phyloP scores from a whole-genome alignment of 495 filamentous ascomycete species.

The Podospora fimiseda region DNA sequence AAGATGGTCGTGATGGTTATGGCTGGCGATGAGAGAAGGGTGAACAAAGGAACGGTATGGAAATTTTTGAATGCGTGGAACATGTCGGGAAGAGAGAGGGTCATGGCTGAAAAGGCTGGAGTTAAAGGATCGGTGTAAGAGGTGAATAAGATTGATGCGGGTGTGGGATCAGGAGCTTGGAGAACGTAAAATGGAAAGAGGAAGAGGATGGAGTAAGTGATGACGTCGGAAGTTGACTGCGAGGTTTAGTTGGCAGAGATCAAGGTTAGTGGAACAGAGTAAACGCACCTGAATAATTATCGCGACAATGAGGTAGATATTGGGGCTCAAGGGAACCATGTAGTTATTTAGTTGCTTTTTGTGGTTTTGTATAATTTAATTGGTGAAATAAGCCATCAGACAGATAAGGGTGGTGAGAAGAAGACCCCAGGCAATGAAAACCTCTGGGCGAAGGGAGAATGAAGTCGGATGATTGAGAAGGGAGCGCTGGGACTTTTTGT shows the following conservation, averaged over 20 bases:
- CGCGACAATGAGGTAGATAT: conserved; percentile 5
- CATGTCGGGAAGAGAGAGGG: background rate
- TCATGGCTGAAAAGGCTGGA: background rate
- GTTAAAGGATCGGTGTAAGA: too few relatives aligned
- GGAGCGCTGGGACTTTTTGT: background rate
- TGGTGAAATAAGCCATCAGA: background rate
- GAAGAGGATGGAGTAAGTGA: conserved; percentile 1
- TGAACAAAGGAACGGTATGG: background rate
- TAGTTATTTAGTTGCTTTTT: conserved; percentile 2
- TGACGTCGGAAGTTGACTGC: conserved; percentile 6
- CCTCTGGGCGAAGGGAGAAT: conserved; percentile 2
- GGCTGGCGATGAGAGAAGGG: background rate
- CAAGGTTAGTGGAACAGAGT: too few relatives aligned
- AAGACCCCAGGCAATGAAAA: conserved; percentile 1
- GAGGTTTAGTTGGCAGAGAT: too few relatives aligned
- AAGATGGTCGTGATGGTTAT: background rate
- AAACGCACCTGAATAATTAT: too few relatives aligned
- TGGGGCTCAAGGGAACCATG: background rate
- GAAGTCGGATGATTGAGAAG: background rate
- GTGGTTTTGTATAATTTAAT: conserved; percentile 2
- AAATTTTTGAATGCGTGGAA: background rate
- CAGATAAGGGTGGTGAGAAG: background rate
- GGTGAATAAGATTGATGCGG: background rate
- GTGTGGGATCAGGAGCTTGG: background rate
- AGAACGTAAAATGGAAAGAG: conserved; percentile 1